Evolutionary conservation across 2,329 filamentous ascomycete species (phyloP), one percentile per base, ranked within the genome.

Genomic region (Akanthomyces muscarius): DNA sequence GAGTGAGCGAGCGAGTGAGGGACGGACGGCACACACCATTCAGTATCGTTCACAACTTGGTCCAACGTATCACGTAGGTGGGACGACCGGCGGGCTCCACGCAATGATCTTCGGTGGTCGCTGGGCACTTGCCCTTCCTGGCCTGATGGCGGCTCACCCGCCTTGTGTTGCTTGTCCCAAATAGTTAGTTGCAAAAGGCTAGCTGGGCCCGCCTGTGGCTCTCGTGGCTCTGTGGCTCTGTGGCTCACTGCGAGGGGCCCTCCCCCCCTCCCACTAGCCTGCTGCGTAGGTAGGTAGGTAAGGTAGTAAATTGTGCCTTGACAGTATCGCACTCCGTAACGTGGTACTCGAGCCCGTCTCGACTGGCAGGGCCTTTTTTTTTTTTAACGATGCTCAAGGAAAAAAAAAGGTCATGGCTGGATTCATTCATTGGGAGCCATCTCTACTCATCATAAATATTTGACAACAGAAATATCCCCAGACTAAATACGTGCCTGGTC

Each of bases 51-150:
- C 33, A 36, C 33, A 36, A 36, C 33, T 36, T 36, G 33, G 33
- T 11, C 33, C 33, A 36, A 36, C 33, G 33, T 36, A 16, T 16
- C 4, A 21, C n/a, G 44, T 14, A 47, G n/a, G 3, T 3, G 44
- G 10, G 44, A 47, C 18, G n/a, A 14, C 8, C 28, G 18, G 16
- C 28, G 28, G 52, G 52, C 56, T 59, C 56, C 56, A 58, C 55
- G 57, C 33, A 23, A 61, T 61, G 45, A 61, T 59, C 56, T 51
- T 50, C 44, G 30, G 16, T 41, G 33, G 7, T 38, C 13, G 42
- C 28, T 58, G n/a, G 41, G 25, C 44, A 62, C 61, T 62, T 62
- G 61, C 61, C 61, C 36, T 62, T 62, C 38, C 53, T 57, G 25
- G 59, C 61, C 8, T 51, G 53, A 54, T 62, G 28, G 44, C 53